A percentile compares a stretch with the other conserved stretches of the same genome.
Conservation (phyloP, 768 basidiomycete genomes). For the Flagelloscypha sp. region DNA sequence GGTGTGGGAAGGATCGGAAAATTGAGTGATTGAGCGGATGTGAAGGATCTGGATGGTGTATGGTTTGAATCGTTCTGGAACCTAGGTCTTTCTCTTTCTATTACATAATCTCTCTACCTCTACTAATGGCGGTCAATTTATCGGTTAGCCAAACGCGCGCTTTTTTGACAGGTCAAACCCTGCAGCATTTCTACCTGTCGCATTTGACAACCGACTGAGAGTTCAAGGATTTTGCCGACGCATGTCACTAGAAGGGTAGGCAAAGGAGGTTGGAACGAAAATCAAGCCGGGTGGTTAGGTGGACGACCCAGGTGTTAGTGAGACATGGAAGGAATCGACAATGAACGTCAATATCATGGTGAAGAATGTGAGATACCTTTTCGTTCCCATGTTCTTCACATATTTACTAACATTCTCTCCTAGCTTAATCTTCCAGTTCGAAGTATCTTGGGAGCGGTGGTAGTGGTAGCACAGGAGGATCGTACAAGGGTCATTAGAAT, state of each 20-base stretch:
- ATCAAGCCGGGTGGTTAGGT: conserved; percentile 93
- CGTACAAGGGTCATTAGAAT: conserved; percentile 87
- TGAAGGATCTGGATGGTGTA: conserved; percentile 86
- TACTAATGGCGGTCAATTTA: background rate
- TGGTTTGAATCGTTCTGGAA: conserved; percentile 78
- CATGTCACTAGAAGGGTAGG: conserved; percentile 81
- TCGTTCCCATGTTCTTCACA: conserved; percentile 1
- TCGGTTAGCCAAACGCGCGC: conserved; percentile 77
- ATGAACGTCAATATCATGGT: conserved; percentile 97
- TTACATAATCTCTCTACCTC: background rate
- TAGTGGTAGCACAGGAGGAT: conserved; percentile 90
- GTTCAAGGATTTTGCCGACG: conserved; percentile 75
- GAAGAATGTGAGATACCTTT: conserved; percentile 54
- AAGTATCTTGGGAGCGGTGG: conserved; percentile 83
- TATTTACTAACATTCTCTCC: conserved; percentile 4
- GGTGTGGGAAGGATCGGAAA: conserved; percentile 87
- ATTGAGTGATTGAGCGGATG: conserved; percentile 80
- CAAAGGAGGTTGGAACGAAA: conserved; percentile 95
- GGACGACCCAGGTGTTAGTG: conserved; percentile 86
- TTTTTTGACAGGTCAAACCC: conserved; percentile 78
- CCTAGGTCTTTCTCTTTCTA: conserved; percentile 38
- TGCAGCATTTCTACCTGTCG: conserved; percentile 81
- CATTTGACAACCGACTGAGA: conserved; percentile 85
- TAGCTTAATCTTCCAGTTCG: conserved; percentile 89
- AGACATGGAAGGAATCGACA: conserved; percentile 95